phyloP scores from a whole-genome alignment of 2,329 filamentous ascomycete species.

The Fusarium sublunatum region DNA sequence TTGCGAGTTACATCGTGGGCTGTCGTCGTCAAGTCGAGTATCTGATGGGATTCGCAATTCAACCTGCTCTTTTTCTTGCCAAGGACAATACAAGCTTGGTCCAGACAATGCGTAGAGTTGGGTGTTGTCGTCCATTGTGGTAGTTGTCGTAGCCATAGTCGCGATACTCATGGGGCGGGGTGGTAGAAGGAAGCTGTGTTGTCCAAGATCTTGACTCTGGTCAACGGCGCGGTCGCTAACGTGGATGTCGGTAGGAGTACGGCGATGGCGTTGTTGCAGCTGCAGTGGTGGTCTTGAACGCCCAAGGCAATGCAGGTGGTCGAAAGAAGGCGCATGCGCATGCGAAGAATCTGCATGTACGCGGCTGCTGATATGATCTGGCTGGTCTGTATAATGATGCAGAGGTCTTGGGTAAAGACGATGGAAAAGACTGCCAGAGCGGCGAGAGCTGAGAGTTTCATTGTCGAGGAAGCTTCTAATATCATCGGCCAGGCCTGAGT shows the following conservation, averaged over 20 bases:
- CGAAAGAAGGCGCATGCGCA: constrained; percentile 34
- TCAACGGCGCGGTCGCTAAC: constrained; percentile 20
- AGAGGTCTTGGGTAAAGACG: constrained; percentile 35
- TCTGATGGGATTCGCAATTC: constrained; percentile 34
- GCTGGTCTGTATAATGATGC: constrained; percentile 32
- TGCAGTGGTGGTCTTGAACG: constrained; percentile 31
- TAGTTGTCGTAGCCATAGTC: constrained; percentile 36
- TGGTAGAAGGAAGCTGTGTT: constrained; percentile 43
- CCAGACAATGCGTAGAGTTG: constrained; percentile 13
- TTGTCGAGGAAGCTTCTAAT: constrained; percentile 46
- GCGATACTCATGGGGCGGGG: constrained; percentile 43
- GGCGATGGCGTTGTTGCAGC: constrained; percentile 24
- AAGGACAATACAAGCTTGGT: constrained; percentile 21
- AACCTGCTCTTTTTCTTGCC: constrained; percentile 35
- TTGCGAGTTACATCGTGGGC: constrained; percentile 27
- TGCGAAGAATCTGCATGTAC: constrained; percentile 33
- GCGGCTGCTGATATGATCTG: constrained; percentile 22
- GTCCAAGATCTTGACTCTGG: constrained; percentile 30
- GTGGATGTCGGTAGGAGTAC: constrained; percentile 29
- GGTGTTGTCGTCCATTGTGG: constrained; percentile 18
- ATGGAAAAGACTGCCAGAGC: constrained; percentile 37
- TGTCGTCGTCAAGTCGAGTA: constrained; percentile 12
- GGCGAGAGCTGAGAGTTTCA: constrained; percentile 41
- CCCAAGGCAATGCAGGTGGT: constrained; percentile 33
- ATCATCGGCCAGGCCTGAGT: constrained; percentile 33